These are phyloP conservation scores for Candida khao-thaluensis DNA, from an alignment of 805 yeast species.

Conservation along the genomic window DNA sequence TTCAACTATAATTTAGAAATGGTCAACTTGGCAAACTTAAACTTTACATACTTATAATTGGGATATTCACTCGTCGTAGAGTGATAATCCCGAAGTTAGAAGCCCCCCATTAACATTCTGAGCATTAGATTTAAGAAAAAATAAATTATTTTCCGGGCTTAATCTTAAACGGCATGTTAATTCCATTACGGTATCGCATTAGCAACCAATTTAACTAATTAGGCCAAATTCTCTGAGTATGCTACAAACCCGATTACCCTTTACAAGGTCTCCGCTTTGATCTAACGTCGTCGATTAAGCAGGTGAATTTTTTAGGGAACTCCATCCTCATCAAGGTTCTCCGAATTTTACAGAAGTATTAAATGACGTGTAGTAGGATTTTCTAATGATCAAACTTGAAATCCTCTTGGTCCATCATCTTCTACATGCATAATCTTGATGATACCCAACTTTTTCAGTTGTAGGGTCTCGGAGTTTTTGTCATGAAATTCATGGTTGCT, in stretches of 20 bases:
- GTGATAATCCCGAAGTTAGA: no score
- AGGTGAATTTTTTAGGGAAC: constrained; percentile 1
- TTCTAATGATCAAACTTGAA: no score
- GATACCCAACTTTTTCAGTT: constrained; percentile 6
- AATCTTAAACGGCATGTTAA: background rate
- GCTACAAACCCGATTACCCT: background rate
- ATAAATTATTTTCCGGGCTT: constrained; percentile 2
- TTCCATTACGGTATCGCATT: background rate
- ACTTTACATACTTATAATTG: no score
- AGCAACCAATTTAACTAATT: constrained; percentile 4
- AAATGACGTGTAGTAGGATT: no score
- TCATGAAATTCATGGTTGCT: background rate
- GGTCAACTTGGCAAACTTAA: no score
- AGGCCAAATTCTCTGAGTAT: background rate
- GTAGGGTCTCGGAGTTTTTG: constrained; percentile 3
- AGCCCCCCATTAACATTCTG: no score
- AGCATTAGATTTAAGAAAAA: no score
- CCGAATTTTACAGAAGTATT: no score
- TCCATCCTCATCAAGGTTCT: constrained; percentile 1
- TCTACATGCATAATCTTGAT: no score
- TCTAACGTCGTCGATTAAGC: constrained; percentile 4
- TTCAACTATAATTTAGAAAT: no score
- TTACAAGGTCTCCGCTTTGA: constrained; percentile 6
- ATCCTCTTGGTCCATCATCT: no score
- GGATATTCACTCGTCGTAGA: no score